Conservation (phyloP, 2,329 filamentous ascomycete genomes). For the Thelonectria discophora region DNA sequence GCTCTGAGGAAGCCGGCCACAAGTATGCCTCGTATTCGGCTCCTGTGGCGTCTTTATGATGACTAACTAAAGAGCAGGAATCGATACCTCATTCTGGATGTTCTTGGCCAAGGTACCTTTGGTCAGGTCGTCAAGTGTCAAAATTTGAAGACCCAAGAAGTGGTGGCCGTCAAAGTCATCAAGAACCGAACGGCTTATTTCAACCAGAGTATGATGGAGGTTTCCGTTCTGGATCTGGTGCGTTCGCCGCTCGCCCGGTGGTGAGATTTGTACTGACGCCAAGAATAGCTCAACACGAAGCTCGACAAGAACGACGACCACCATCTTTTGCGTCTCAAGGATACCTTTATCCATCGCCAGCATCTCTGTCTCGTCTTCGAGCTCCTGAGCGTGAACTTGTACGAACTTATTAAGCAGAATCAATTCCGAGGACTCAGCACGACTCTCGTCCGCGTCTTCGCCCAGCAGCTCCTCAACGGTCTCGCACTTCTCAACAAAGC, state of each 20-base stretch:
- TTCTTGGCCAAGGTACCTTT: conserved; percentile 96
- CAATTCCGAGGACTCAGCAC: conserved; percentile 98
- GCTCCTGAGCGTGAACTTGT: conserved; percentile 94
- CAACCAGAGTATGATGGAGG: conserved; percentile 99
- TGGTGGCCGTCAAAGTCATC: conserved; percentile 98
- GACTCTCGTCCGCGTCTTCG: conserved; percentile 95
- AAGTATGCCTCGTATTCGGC: conserved; percentile 68
- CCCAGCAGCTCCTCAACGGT: conserved; percentile 93
- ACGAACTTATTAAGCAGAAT: conserved; percentile 99
- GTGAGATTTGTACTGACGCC: conserved; percentile 27
- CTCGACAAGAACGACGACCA: conserved; percentile 99
- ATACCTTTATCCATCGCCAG: conserved; percentile 97
- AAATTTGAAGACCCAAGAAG: conserved; percentile 97
- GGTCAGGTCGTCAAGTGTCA: conserved; percentile 99
- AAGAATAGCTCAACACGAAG: conserved; percentile 85
- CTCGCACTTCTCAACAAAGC: conserved; percentile 94
- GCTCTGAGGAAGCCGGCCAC: conserved; percentile 96
- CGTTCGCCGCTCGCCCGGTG: conserved; percentile 38
- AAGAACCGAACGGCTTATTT: conserved; percentile 99
- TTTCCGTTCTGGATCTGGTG: conserved; percentile 95
- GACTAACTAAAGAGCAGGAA: conserved; percentile 65
- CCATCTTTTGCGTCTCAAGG: conserved; percentile 91
- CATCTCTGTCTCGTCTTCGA: conserved; percentile 98
- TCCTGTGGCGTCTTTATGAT: conserved; percentile 11
- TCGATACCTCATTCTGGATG: conserved; percentile 95